Conservation (phyloP, 2,329 filamentous ascomycete species). For the Penicillium sp. region DNA sequence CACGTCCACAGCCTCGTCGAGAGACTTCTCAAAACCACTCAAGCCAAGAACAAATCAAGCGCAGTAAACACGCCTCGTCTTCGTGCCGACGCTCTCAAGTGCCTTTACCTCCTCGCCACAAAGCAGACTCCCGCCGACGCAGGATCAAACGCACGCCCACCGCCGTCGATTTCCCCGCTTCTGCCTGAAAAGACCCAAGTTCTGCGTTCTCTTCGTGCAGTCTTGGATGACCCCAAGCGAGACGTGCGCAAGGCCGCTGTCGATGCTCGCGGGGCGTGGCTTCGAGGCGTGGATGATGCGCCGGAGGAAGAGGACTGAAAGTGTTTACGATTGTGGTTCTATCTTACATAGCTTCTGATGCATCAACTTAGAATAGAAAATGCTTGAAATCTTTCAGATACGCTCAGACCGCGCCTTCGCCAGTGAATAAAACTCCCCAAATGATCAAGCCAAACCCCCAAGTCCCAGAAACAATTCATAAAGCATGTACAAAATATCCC, state of each 20-base stretch:
- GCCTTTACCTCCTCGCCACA: slow-evolving; percentile 38
- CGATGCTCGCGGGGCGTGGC: slow-evolving; percentile 60
- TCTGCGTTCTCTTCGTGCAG: slow-evolving; percentile 52
- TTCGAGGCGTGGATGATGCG: slow-evolving; percentile 57
- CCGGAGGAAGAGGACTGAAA: slow-evolving; percentile 55
- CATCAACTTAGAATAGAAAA: background rate
- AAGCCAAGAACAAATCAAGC: slow-evolving; percentile 16
- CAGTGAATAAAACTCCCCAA: background rate
- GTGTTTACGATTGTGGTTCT: background rate
- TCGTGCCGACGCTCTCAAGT: slow-evolving; percentile 37
- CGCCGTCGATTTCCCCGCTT: slow-evolving; percentile 44
- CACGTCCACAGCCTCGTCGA: slow-evolving; percentile 58
- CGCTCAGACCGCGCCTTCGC: background rate
- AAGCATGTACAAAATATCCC: background rate
- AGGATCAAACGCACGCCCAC: slow-evolving; percentile 24
- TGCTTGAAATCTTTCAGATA: background rate
- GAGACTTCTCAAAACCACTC: slow-evolving; percentile 52
- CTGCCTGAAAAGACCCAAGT: slow-evolving; percentile 59
- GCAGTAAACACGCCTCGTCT: slow-evolving; percentile 28
- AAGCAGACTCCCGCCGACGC: slow-evolving; percentile 24
- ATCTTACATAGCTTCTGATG: background rate
- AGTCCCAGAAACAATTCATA: background rate
- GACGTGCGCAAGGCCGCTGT: slow-evolving; percentile 63
- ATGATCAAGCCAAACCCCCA: background rate
- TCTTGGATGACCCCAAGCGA: slow-evolving; percentile 63